Evolutionary conservation across 192 early-diverging fungal species (phyloP), one percentile per base, ranked within the genome.

Genomic region (Physocladia obscura): DNA sequence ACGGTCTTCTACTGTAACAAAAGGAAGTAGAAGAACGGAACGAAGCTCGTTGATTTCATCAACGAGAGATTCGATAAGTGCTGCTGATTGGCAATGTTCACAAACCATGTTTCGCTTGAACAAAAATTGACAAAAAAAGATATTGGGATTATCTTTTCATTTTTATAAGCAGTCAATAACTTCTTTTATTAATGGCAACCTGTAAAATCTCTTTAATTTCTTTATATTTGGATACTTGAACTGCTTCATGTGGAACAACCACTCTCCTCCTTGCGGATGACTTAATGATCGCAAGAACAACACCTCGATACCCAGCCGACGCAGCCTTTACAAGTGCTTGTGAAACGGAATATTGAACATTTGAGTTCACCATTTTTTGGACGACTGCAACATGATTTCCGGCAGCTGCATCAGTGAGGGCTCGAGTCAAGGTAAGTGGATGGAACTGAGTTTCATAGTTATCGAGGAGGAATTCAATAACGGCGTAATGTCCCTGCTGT

Each of bases 211-310:
- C 49, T 26, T 65, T 65, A 30, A 65, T 52, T 5, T 1, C 62
- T 32, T 65, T 65, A 26, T 51, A 36, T 26, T 65, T 65, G 1
- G 62, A 44, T 2, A 30, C 32, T 32, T 31, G 15, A 26, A 50
- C 62, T 11, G 62, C 62, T 19, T 65, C 62, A 52, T 65, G 49
- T 27, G 62, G 62, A 27, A 65, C 49, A 27, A 34, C 49, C 17
- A 65, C 62, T 32, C 35, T 65, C n/a, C n/a, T n/a, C 39, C 26
- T 38, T 15, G 8, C 31, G 8, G 27, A 22, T 8, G 39, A 19
- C 11, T 6, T 8, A 1, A 51, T 22, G 29, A 65, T 51, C 44
- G 49, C 62, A 26, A 2, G 4, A 13, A 65, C 47, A 3, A 65
- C 49, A 6, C 19, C 47, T n/a, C n/a, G 11, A 32, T 51, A 13